Conservation (phyloP, 306 rosid genomes). For the Nissolia schottii region DNA sequence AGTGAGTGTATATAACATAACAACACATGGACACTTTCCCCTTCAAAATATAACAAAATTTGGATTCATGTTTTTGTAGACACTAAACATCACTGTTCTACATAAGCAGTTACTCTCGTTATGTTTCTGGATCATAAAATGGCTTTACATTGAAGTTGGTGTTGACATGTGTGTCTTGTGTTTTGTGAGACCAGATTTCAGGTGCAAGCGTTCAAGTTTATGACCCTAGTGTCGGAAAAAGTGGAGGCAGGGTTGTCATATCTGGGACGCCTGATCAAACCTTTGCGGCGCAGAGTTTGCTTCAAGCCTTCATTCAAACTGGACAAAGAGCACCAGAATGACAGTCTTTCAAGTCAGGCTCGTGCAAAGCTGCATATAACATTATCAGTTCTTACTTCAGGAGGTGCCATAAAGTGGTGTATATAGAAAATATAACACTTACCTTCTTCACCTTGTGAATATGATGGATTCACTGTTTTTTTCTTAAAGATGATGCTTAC, state of each 20-base stretch:
- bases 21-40: background rate
- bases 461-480: conserved; percentile 21
- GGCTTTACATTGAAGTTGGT: background rate
- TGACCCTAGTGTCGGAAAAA: conserved; percentile 48
- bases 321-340: conserved; percentile 11
- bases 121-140: conserved; percentile 2
- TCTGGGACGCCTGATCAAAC: conserved; percentile 74
- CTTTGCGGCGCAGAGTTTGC: conserved; percentile 61
- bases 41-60: background rate
- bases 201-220: conserved; percentile 56
- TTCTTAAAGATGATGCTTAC: conserved; percentile 12
- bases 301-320: conserved; percentile 60
- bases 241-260: conserved; percentile 56
- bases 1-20: background rate
- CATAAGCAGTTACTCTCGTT: background rate
- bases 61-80: background rate
- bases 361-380: conserved; percentile 9
- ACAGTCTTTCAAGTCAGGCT: background rate
- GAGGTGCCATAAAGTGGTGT: conserved; percentile 23
- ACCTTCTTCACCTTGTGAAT: conserved; percentile 25
- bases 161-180: background rate
- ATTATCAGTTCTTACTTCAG: background rate
- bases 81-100: background rate
- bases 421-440: conserved; percentile 21
- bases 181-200: conserved; percentile 54